Evolutionary conservation across 192 early-diverging fungal species (phyloP), one percentile per base, ranked within the genome.

Genomic region (Neocallimastix lanati): DNA sequence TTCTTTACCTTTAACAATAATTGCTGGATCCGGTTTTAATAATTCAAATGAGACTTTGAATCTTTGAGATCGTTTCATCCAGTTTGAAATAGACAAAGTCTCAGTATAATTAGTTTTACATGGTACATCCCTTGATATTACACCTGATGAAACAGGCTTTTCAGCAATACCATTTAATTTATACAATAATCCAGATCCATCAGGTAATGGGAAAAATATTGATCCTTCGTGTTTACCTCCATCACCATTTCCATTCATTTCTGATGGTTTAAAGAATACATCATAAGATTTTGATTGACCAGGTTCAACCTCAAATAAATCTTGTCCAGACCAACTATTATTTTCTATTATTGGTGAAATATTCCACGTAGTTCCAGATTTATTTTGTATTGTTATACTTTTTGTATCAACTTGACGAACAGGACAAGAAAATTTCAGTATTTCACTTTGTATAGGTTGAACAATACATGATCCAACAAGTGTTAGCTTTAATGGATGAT

Each of bases 311-410:
- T 91, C 90, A 30, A 91, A 77, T 28, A 80, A 58, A 30, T 91
- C 90, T 9, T 84, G 80, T 7, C 90, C 90, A 30, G 40, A 78
- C 87, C 88, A 91, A 76, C 79, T 85, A 1, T 89, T 86, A 78
- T 91, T 91, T 30, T 91, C 90, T 76, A 91, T 89, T 33, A 88
- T 84, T 13, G 90, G 90, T 1, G 84, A 85, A 28, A 90, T 86
- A 81, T 86, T 85, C 89, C 90, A 91, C 12, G 77, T 37, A 3
- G 77, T 82, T 28, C 67, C 81, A 6, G 85, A 85, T 38, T 86
- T 88, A 79, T 90, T 91, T 67, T 84, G 78, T 0, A 91, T 35
- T 16, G 84, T 78, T 35, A 91, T 83, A 77, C 82, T 83, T 78
- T 91, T 91, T 13, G 81, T 78, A 28, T 91, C 90, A 0, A 85